Base-by-base conservation (phyloP, 768 basidiomycete genomes). In the Daedalea quercina region DNA sequence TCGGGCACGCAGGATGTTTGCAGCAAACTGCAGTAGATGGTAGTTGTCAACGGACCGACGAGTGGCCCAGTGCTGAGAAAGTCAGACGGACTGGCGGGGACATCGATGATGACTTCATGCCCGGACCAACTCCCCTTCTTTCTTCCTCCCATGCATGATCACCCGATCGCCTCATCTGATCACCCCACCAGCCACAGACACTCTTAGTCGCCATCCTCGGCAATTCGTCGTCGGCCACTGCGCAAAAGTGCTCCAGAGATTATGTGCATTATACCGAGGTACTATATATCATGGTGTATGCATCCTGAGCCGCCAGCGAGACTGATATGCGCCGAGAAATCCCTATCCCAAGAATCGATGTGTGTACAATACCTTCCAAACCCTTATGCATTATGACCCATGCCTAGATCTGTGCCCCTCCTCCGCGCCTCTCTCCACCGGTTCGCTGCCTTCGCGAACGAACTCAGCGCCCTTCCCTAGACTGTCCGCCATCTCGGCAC, bases 401-500 rank as follows among this genome's bases (percentile, higher is more conserved):
- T 34, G 26, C 15, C 28, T n/a, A 9, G 9, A 17, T 20, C 25
- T 9, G 22, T 28, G 8, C 9, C 25, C 45, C 22, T 9, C 31
- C 31, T 22, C 46, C 25, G 26, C 37, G 19, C 37, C 17, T n/a
- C 35, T 35, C 20, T 49, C 48, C 13, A 35, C 48, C 12, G 48
- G 33, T 13, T 49, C 34, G 28, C 20, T 19, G 6, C 24, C 23
- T n/a, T 47, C 34, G 15, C 25, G 15, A 4, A 51, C 41, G 24
- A 51, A 28, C 22, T 12, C 22, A 6, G 13, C 37, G 15, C 50
- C 60, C 49, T 63, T 64, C 28, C 48, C 56, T 33, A 65, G 34
- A 34, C 63, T 65, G 47, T 64, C 63, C 46, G 59, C 63, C 61
- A 65, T 64, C 63, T 62, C 67, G 17, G 55, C 60, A 9, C 60